Base-by-base conservation (phyloP, 192 early-diverging fungal genomes). In the Coemansia sp. region DNA sequence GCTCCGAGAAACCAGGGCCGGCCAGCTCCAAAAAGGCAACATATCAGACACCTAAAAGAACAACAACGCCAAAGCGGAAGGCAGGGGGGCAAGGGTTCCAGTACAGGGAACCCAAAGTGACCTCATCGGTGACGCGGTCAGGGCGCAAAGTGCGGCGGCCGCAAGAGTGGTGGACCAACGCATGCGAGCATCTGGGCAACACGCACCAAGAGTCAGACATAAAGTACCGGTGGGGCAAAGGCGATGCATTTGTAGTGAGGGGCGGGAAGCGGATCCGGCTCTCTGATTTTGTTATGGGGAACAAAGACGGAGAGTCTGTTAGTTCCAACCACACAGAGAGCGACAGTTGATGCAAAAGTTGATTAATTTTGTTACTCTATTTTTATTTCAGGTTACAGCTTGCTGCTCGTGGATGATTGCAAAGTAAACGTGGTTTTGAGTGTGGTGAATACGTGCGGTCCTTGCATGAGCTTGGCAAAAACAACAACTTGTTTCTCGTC, bases 121-220 rank as follows among this genome's bases (percentile, higher is more conserved):
- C 57, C 2, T 45, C 67, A 15, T 69, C 76, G 2, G 57, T 73
- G 1, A 79, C 76, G 32, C 76, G 76, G 5, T 79, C 76, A 3
- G 76, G 76, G 15, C 53, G 76, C 50, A 79, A 73, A 48, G 65
- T 79, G 17, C 66, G 59, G 12, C 57, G 32, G 53, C 76, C 76
- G 12, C 60, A 73, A 35, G 70, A 79, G 11, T 79, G 76, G 76
- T 79, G 76, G 76, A 70, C 76, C 17, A 73, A 79, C 19, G 76
- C 76, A 25, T 67, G 70, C 51, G 76, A 73, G 25, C 76, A 70
- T 12, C 32, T 79, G 48, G 54, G 37, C 24, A 67, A 23, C 32
- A 32, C 58, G 8, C 64, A 79, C 61, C 59, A 66, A 39, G 67
- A 73, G 32, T 61, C 67, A 2, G 53, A 56, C 7, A 57, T 79